Percentiles rank a stretch among this genome's conserved stretches.
These are phyloP conservation scores for Aphanomyces stellatus DNA, from an alignment of 352 stramenopile genomes.

Conservation along the genomic window DNA sequence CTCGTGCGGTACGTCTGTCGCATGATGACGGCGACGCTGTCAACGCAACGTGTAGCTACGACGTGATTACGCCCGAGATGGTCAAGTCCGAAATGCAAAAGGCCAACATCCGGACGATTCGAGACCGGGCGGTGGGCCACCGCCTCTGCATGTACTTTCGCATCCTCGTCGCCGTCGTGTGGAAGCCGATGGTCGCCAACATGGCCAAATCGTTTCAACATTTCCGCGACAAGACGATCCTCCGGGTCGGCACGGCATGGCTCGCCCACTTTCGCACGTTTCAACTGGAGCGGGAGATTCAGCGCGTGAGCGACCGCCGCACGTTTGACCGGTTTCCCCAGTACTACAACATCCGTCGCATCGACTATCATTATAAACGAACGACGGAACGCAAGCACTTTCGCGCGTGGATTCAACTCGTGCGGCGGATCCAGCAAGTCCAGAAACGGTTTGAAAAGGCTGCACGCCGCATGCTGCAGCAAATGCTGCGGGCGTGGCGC, in stretches of 20 bases:
- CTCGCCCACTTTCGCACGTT: constrained; percentile 35
- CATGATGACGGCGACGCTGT: not conserved
- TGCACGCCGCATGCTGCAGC: constrained; percentile 33
- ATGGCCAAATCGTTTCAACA: constrained; percentile 27
- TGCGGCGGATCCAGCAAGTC: constrained; percentile 43
- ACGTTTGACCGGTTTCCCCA: constrained; percentile 61
- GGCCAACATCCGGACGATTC: constrained; percentile 58
- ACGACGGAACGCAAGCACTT: constrained; percentile 47
- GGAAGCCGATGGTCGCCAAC: constrained; percentile 38
- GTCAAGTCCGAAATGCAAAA: constrained; percentile 72
- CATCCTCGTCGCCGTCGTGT: constrained; percentile 34
- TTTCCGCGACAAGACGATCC: constrained; percentile 28
- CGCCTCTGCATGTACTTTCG: constrained; percentile 45
- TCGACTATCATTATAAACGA: constrained; percentile 51
- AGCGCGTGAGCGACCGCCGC: constrained; percentile 33
- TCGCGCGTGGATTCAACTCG: constrained; percentile 38
- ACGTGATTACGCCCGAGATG: constrained; percentile 66
- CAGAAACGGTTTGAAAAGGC: constrained; percentile 55
- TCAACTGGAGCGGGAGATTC: constrained; percentile 52
- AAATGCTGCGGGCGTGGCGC: constrained; percentile 40
- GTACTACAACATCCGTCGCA: constrained; percentile 57
- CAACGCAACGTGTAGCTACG: constrained; percentile 28
- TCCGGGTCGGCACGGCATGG: constrained; percentile 32
- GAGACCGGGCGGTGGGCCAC: constrained; percentile 25
- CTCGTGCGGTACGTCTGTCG: constrained; percentile 25